Base-by-base conservation (phyloP, 108 stramenopile genomes). In the Mediolabrus comicus region DNA sequence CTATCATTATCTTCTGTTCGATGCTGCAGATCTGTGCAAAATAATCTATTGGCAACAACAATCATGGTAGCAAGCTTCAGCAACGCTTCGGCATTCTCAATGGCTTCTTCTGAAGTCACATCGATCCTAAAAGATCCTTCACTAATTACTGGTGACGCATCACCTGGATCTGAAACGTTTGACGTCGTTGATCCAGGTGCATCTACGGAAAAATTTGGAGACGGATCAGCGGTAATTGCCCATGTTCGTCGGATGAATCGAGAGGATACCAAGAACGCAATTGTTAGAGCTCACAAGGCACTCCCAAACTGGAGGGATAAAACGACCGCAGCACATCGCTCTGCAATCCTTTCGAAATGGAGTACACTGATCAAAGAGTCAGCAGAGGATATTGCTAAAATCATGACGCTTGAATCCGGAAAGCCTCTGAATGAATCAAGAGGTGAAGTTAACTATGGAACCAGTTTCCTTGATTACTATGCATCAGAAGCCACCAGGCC, bases 341-440 rank as follows among this genome's bases (percentile, higher is more conserved):
- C 87, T 3, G 33, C 57, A 22, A 53, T 86, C 1, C 62, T 93
- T 3, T 36, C 54, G 0, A 38, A 77, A 52, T 89, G 89, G 89
- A 80, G 80, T 65, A n/a, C 55, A n/a, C 79, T 87, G 10, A 85
- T 93, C 34, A 53, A 69, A 31, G 77, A 79, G 41, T 53, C 73
- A 30, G 39, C 72, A 53, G 72, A 79, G 12, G 74, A 75, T 31
- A 68, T 80, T 30, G 64, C 59, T 8, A 39, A 13, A 30, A 85
- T 98, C 25, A 92, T 98, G 89, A 95, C 96, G 34, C 46, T 89
- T 31, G 98, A 98, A 73, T 88, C 86, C 56, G 98, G 98, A n/a
- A 99, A 99, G 58, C 95, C 98, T 2, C 59, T 92, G 22, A 35
- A 87, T 14, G 98, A 99, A 71, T 86, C 92, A 7, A 34, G 68